Evolutionary conservation across 768 basidiomycete genomes (phyloP), one percentile per base, ranked within the genome.

Genomic region (Pholiota conissans): DNA sequence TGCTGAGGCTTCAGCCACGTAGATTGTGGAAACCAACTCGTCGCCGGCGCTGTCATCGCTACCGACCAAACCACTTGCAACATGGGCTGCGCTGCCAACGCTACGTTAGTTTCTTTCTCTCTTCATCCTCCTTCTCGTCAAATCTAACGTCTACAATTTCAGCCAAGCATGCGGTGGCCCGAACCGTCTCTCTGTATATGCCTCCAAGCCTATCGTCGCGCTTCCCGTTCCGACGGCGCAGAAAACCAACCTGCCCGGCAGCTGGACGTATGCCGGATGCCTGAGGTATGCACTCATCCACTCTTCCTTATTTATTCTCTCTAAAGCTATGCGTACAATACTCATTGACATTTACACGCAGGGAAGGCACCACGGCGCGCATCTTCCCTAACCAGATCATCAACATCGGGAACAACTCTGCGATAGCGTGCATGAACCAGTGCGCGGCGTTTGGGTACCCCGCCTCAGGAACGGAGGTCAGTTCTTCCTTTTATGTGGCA

Each of bases 161-260:
- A 87, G 85, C 11, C 78, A 87, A 67, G 82, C 84, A 39, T 93
- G 90, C 60, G 91, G 91, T 66, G 91, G 85, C 5, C 81, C 85
- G 1, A 85, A 86, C 64, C 79, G 83, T n/a, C 65, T 92, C 26
- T 90, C 89, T 1, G 81, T 90, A 13, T 92, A 91, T 62, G 76
- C 82, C 0, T 77, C 81, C 0, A 74, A 72, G 3, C 78, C 73
- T 39, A 74, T 91, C 49, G 80, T 76, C 0, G 76, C 76, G 6
- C 71, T 85, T 16, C 83, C 89, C 0, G 80, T 91, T 10, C 89
- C 91, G 3, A 71, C 73, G 0, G 65, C 77, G 1, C 79, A 83
- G 62, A 84, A 73, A 7, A 82, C 81, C 1, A 75, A 69, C 59
- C 79, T 93, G 27, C 87, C 89, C 2, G 84, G 84, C 18, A 67